Evolutionary conservation across 495 filamentous ascomycete species (phyloP).

Genomic region (Chaetomidium leptoderma): DNA sequence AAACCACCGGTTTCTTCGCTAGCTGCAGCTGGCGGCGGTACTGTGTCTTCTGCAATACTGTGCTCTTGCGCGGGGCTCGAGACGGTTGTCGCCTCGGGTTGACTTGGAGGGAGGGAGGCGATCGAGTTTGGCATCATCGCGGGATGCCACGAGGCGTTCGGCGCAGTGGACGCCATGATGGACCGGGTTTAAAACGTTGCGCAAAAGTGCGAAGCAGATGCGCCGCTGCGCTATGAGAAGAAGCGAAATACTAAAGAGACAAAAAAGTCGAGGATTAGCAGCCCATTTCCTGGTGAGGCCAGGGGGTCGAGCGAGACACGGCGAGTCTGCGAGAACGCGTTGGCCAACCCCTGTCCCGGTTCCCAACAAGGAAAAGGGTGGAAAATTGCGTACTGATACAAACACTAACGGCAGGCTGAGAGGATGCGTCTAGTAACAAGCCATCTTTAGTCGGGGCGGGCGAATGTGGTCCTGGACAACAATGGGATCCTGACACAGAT

Average conservation of each 20-base stretch:
- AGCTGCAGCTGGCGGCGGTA: neutral
- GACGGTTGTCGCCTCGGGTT: neutral
- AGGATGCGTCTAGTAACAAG: constrained; percentile 17
- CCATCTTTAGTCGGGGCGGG: constrained; percentile 17
- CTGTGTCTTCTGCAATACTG: neutral
- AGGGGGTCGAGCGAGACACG: constrained; percentile 5
- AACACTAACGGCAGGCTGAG: constrained; percentile 4
- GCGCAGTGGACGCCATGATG: constrained; percentile 40
- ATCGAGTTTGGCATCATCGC: constrained; percentile 50
- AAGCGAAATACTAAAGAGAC: constrained; percentile 29
- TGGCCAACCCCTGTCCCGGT: constrained; percentile 17
- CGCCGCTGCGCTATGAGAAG: constrained; percentile 21
- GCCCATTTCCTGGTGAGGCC: neutral
- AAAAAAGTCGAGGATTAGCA: constrained; percentile 18
- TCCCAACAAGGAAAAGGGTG: constrained; percentile 3
- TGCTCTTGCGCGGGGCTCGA: constrained; percentile 1
- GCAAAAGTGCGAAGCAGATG: constrained; percentile 26
- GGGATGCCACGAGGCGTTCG: constrained; percentile 51
- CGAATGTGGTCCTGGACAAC: neutral
- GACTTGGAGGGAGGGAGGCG: constrained; percentile 23
- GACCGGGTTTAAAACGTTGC: constrained; percentile 31
- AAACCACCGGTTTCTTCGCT: constrained; percentile 25
- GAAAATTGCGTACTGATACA: constrained; percentile 18
- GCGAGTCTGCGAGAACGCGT: constrained; percentile 16
- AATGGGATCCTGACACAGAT: neutral